Base-by-base conservation (phyloP, 2,329 filamentous ascomycete genomes). In the Paracorniculantispora psalliotae region DNA sequence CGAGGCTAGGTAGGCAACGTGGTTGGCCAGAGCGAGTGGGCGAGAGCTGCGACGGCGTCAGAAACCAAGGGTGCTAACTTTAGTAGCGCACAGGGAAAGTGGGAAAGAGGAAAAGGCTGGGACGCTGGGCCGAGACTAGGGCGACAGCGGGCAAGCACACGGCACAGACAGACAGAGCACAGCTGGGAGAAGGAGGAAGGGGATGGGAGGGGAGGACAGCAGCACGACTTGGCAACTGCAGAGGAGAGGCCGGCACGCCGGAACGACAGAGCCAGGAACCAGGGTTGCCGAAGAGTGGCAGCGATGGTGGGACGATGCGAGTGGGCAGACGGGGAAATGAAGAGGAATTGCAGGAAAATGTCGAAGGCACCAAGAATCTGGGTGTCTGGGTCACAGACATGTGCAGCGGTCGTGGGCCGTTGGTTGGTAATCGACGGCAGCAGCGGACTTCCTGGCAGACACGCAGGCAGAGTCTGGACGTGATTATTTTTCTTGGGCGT, bases 261-360 rank as follows among this genome's bases (percentile, higher is more conserved):
- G 54, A 57, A 47, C 46, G 35, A 41, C 35, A 50, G 35, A 57
- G 54, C 54, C 54, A 57, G 30, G 25, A 15, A 58, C 56, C 19
- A 58, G 56, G 56, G 37, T 49, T 51, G 47, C 26, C 28, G 30
- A 59, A 26, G 44, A 43, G 43, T 30, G 44, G 41, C 43, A 54
- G 57, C 43, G 50, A 59, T 59, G 57, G 57, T 59, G 57, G 57
- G 57, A 59, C 57, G 57, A 59, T 52, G 51, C 30, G 57, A 46
- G 50, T 59, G 57, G 57, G 50, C 57, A 39, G 51, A 55, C 52
- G 43, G 43, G 51, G 57, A 59, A 58, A 54, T 49, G 57, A 59
- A 57, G 56, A 51, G 48, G 50, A 49, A 44, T 53, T 41, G 50
- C 43, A 33, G 49, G 23, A 48, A 57, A 47, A 51, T 4, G 28